phyloP scores from a whole-genome alignment of 306 rosid species.

The Fragaria iinumae region DNA sequence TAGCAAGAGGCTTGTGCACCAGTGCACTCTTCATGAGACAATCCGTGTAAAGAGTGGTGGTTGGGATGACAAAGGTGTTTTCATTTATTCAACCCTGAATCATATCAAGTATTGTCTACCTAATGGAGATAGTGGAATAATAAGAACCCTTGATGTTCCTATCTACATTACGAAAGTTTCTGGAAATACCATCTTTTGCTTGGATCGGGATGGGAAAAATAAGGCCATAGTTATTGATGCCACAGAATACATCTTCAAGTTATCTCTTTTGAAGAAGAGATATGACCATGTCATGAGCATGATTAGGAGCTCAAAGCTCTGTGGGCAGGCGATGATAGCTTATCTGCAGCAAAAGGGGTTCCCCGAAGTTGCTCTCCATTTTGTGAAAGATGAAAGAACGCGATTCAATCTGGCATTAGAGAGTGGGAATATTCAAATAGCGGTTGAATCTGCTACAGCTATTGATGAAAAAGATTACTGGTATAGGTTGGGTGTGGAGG shows the following conservation, averaged over 20 bases:
- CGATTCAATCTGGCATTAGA: slow-evolving; percentile 88
- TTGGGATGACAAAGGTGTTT: slow-evolving; percentile 95
- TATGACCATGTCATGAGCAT: slow-evolving; percentile 88
- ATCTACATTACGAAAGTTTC: slow-evolving; percentile 84
- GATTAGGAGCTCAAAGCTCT: slow-evolving; percentile 88
- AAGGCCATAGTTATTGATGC: slow-evolving; percentile 70
- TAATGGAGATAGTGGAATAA: slow-evolving; percentile 91
- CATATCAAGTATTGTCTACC: slow-evolving; percentile 91
- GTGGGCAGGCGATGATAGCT: slow-evolving; percentile 94
- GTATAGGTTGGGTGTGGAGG: slow-evolving; percentile 89
- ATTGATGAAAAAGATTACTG: slow-evolving; percentile 95
- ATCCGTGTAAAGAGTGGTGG: slow-evolving; percentile 95
- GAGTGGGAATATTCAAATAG: slow-evolving; percentile 93
- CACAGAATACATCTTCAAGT: slow-evolving; percentile 81
- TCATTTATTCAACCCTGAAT: slow-evolving; percentile 83
- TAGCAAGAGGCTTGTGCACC: slow-evolving; percentile 83
- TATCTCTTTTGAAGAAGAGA: slow-evolving; percentile 69
- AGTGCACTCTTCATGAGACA: slow-evolving; percentile 93
- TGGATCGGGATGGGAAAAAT: slow-evolving; percentile 93
- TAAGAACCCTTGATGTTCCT: slow-evolving; percentile 82
- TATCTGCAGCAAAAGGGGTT: slow-evolving; percentile 95
- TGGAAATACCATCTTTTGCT: slow-evolving; percentile 71
- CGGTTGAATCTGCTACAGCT: slow-evolving; percentile 89
- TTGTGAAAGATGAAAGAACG: slow-evolving; percentile 89
- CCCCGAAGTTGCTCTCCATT: slow-evolving; percentile 95